These are phyloP conservation scores for Colletotrichum sp. DNA, from an alignment of 2,329 filamentous ascomycete genomes.

Conservation along the genomic window DNA sequence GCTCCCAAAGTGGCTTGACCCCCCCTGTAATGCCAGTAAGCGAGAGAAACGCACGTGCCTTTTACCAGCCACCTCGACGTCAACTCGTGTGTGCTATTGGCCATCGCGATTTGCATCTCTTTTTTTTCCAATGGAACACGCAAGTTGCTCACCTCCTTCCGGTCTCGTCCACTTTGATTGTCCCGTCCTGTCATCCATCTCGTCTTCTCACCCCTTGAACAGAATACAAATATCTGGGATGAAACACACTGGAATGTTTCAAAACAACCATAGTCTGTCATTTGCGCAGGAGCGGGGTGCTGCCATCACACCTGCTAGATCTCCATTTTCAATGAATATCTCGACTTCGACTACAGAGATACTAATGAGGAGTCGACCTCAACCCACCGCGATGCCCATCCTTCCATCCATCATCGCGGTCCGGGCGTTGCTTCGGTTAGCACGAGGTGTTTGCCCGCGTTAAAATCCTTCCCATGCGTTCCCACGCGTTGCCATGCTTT, in stretches of 20 bases:
- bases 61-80: constrained; percentile 16
- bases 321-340: not conserved
- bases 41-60: constrained; percentile 4
- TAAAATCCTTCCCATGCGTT: not conserved
- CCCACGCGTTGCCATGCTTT: not conserved
- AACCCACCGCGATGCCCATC: not conserved
- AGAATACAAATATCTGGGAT: not conserved
- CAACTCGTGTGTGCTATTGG: not conserved
- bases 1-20: constrained; percentile 6
- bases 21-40: not conserved
- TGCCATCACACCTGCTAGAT: not conserved
- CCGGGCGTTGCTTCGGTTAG: not conserved
- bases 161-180: not conserved
- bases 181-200: not conserved
- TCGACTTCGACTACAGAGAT: not conserved
- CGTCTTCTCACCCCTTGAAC: not conserved
- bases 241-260: constrained; percentile 20
- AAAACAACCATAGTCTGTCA: constrained; percentile 15
- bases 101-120: not conserved
- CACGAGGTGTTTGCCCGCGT: not conserved
- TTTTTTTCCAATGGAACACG: not conserved
- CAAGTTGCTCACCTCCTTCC: not conserved
- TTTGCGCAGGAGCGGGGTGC: not conserved
- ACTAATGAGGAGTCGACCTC: not conserved
- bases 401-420: not conserved